Evolutionary conservation across 352 stramenopile species (phyloP).

Genomic region (Vaucheria bursata): DNA sequence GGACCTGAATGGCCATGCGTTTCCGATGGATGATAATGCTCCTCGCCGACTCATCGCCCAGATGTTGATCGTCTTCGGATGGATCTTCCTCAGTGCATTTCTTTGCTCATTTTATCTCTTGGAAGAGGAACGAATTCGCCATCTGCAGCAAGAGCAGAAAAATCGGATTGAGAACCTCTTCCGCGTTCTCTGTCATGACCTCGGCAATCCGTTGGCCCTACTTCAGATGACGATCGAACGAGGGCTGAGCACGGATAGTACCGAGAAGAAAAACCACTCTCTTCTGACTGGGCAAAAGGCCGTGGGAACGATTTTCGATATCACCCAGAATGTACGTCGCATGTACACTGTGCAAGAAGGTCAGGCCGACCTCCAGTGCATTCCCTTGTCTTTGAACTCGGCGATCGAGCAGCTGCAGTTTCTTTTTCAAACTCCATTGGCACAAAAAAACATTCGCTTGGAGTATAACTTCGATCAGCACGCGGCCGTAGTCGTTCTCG

Average conservation of each 20-base stretch:
- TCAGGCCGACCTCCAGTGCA: neutral
- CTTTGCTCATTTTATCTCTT: neutral
- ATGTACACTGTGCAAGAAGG: conserved; percentile 1
- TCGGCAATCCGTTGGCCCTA: neutral
- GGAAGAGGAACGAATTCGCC: neutral
- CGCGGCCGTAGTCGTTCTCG: neutral
- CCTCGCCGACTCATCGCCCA: neutral
- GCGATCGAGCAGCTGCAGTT: neutral
- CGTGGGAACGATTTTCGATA: neutral
- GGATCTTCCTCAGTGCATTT: neutral
- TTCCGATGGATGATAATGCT: too few relatives aligned
- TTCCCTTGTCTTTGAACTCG: neutral
- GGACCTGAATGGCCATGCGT: neutral
- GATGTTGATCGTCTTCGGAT: neutral
- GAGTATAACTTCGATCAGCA: neutral
- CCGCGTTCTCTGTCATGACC: neutral
- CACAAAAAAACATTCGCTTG: neutral
- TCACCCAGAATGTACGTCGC: neutral
- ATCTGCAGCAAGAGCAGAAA: neutral
- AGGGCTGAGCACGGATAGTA: neutral
- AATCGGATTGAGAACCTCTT: conserved; percentile 1
- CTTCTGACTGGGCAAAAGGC: neutral
- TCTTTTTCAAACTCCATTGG: neutral
- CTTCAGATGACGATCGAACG: neutral
- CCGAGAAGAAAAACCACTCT: neutral